Evolutionary conservation across 768 basidiomycete genomes (phyloP).

Genomic region (Amanita exitialis): DNA sequence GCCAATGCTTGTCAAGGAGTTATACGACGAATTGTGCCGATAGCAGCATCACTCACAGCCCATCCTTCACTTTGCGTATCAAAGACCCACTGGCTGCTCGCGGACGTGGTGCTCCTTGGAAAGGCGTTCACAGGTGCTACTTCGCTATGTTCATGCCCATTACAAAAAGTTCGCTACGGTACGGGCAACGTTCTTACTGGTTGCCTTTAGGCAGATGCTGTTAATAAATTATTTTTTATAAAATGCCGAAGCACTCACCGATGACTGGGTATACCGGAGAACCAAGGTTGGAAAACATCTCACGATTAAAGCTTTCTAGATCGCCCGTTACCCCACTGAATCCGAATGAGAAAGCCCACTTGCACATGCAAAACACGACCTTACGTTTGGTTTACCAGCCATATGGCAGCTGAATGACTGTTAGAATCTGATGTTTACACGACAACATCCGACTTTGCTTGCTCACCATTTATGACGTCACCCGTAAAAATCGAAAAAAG

Average conservation of each 20-base stretch:
- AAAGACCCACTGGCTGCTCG: constrained; percentile 45
- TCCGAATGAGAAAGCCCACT: neutral
- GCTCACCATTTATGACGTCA: constrained; percentile 48
- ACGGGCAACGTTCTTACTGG: constrained; percentile 26
- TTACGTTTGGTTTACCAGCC: constrained; percentile 36
- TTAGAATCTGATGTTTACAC: neutral
- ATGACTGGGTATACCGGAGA: constrained; percentile 38
- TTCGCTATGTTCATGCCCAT: constrained; percentile 27
- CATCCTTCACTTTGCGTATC: constrained; percentile 40
- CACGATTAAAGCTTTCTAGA: constrained; percentile 33
- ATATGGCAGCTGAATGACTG: constrained; percentile 30
- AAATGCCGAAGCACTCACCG: constrained; percentile 20
- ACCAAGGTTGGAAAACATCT: constrained; percentile 29
- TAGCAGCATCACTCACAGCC: constrained; percentile 23
- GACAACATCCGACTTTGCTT: neutral
- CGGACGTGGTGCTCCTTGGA: constrained; percentile 30
- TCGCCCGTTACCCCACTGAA: constrained; percentile 33
- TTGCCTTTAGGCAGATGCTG: constrained; percentile 26
- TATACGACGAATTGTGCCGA: neutral
- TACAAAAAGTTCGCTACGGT: neutral
- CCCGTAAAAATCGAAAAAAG: constrained; percentile 54
- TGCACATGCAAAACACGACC: constrained; percentile 7
- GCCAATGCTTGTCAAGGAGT: constrained; percentile 29
- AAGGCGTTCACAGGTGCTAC: constrained; percentile 48
- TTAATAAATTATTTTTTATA: neutral